Evolutionary conservation across 2,329 filamentous ascomycete genomes (phyloP), one percentile per base, ranked within the genome.

Genomic region (Trichoderma sp.): DNA sequence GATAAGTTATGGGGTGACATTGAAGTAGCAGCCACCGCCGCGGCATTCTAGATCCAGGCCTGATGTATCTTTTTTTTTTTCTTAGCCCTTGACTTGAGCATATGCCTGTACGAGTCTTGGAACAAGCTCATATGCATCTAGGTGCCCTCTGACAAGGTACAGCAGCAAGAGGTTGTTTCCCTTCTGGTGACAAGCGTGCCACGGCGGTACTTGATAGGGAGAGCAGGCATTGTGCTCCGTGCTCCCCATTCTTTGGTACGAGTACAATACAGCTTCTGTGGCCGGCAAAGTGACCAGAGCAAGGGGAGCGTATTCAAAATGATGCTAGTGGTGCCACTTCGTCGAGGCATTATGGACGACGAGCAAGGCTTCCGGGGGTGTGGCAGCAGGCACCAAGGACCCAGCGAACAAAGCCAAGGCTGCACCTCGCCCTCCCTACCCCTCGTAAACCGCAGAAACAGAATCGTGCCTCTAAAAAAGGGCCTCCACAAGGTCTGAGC

Each of bases 371-470:
- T 67, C 45, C 42, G 34, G 50, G 52, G 35, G 66, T 42, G 64
- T 52, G 54, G 64, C 45, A 56, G 45, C 58, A 63, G 56, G 57
- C 56, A 61, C 64, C 52, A 61, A 53, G 34, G 29, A 48, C 57
- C 60, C 58, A 19, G 45, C n/a, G 25, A 57, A 32, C 54, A 60
- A 54, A 66, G 67, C 50, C 56, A 67, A 61, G 60, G 34, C 56
- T 57, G 56, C 48, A 45, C 34, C 52, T 37, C 17, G 27, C 32
- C 35, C 22, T 42, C 53, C 45, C 35, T 35, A 42, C 48, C 52
- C 61, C 61, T 65, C 61, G 52, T 57, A 57, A 53, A 66, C 52
- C 15, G 67, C 58, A 66, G 67, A 57, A 69, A 54, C 64, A 67
- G 22, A 56, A 67, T 64, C 60, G 60, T 35, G 60, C 60, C 66